Evolutionary conservation across 164 flowering plant species (phyloP).

Genomic region (Sedum album): DNA sequence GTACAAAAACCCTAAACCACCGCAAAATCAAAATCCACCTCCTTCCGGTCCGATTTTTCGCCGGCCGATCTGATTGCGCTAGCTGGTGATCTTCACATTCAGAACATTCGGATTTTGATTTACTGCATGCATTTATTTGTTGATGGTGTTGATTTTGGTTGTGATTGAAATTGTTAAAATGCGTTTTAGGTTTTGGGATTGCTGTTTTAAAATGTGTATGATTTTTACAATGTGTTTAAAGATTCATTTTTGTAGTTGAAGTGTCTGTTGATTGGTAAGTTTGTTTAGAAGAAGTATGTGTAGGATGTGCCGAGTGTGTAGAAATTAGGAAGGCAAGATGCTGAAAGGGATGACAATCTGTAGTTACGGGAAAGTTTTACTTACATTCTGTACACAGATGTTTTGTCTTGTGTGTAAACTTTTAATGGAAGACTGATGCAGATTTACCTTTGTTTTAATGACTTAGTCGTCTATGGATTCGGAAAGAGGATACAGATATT

Average conservation of each 20-base stretch:
- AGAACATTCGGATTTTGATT: not conserved
- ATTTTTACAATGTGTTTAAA: not conserved
- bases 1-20: no score
- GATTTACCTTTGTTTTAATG: not conserved
- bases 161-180: not conserved
- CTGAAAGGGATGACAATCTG: not conserved
- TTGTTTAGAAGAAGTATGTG: not conserved
- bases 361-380: no score
- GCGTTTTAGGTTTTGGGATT: not conserved
- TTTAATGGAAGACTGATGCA: not conserved
- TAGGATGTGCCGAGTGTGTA: not conserved
- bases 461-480: constrained; percentile 14
- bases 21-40: not conserved
- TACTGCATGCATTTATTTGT: not conserved
- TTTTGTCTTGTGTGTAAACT: not conserved
- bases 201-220: not conserved
- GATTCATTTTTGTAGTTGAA: not conserved
- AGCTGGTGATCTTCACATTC: not conserved
- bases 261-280: not conserved
- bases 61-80: not conserved
- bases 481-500: constrained; percentile 56
- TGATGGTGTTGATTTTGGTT: not conserved
- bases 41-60: not conserved
- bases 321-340: not conserved
- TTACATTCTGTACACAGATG: not conserved